Evolutionary conservation across 495 filamentous ascomycete genomes (phyloP).

Genomic region (Talaromyces proteolyticus): DNA sequence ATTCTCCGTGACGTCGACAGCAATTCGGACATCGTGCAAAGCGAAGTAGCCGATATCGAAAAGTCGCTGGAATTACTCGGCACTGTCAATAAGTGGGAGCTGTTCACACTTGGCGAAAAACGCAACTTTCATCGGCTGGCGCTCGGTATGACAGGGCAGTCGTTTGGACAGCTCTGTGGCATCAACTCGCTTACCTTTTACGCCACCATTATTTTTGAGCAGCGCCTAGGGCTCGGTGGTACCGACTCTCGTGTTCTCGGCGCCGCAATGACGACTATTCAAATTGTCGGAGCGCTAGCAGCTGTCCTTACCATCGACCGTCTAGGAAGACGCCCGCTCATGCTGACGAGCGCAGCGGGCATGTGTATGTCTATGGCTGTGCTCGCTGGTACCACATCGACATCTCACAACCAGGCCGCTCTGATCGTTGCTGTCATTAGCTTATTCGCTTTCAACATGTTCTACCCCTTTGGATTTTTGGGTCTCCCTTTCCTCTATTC

Average conservation of each 20-base stretch:
- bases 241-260: constrained; percentile 77
- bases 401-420: constrained; percentile 22
- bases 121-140: constrained; percentile 18
- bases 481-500: constrained; percentile 62
- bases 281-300: constrained; percentile 63
- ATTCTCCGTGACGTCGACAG: constrained; percentile 17
- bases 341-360: constrained; percentile 45
- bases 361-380: constrained; percentile 58
- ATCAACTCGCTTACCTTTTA: constrained; percentile 59
- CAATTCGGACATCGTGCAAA: constrained; percentile 17
- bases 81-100: constrained; percentile 13
- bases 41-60: constrained; percentile 26
- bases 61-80: constrained; percentile 26
- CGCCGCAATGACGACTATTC: constrained; percentile 70
- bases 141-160: constrained; percentile 26
- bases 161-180: constrained; percentile 51
- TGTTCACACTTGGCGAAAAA: constrained; percentile 18
- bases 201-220: constrained; percentile 52
- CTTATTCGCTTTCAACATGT: constrained; percentile 35
- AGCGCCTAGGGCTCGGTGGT: constrained; percentile 54
- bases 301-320: constrained; percentile 76
- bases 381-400: constrained; percentile 40
- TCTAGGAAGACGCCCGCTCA: constrained; percentile 61
- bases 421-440: constrained; percentile 34
- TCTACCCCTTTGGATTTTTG: constrained; percentile 52